Evolutionary conservation across 73 alveolate species (phyloP).

Genomic region (Paramecium tetraurelia): DNA sequence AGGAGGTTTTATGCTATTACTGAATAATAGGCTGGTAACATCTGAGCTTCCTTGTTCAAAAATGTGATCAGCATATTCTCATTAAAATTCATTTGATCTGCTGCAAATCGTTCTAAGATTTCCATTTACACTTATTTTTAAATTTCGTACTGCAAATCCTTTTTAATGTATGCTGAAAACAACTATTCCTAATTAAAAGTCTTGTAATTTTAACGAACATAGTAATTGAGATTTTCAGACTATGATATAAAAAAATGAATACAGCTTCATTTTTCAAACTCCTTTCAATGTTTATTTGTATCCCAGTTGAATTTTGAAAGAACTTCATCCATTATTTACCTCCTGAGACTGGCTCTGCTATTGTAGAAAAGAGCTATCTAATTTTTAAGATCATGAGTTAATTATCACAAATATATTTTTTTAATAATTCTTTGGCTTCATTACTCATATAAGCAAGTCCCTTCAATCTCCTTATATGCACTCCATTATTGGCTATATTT

Average conservation of each 20-base stretch:
- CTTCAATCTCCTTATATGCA: background rate
- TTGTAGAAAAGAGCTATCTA: background rate
- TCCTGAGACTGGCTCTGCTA: background rate
- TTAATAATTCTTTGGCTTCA: background rate
- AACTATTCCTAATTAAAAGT: background rate
- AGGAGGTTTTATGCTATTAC: background rate
- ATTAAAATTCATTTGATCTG: background rate
- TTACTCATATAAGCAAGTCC: background rate
- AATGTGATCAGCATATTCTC: background rate
- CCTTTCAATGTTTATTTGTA: background rate
- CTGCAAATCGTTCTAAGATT: background rate
- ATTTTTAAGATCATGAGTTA: background rate
- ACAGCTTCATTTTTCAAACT: constrained; percentile 13
- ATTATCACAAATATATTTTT: constrained; percentile 5
- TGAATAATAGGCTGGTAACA: background rate
- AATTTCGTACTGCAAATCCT: background rate
- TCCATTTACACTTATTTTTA: background rate
- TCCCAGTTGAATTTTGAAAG: background rate
- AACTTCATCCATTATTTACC: background rate
- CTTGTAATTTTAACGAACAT: background rate
- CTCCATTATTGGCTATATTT: background rate
- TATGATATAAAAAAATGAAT: background rate
- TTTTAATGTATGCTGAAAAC: background rate
- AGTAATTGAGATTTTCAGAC: background rate
- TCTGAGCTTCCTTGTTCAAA: background rate